Conservation (phyloP, 1,284 basidiomycete species). For the Tranzscheliella williamsii region DNA sequence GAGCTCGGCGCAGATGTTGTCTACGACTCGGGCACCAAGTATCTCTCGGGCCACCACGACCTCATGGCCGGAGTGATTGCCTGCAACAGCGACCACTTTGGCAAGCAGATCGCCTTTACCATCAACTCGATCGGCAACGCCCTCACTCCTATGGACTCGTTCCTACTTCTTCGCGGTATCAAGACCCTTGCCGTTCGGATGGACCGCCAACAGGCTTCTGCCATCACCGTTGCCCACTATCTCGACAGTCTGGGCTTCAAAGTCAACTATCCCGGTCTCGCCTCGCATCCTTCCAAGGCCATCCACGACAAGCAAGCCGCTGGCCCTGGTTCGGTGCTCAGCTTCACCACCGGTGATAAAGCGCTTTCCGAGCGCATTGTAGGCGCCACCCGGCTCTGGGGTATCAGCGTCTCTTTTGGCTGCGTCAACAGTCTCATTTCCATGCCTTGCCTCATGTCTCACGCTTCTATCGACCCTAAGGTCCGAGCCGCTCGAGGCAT, state of each 20-base stretch:
- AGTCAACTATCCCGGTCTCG: constrained; percentile 90
- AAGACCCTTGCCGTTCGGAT: constrained; percentile 97
- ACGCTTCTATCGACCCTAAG: constrained; percentile 94
- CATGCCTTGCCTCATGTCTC: constrained; percentile 99
- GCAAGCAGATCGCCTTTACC: constrained; percentile 83
- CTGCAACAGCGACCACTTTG: constrained; percentile 87
- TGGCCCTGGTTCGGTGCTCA: constrained; percentile 93
- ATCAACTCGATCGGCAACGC: constrained; percentile 99
- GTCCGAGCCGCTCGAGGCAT: constrained; percentile 88
- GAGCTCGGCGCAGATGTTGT: constrained; percentile 96
- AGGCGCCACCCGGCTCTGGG: constrained; percentile 88
- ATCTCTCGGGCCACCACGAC: constrained; percentile 96
- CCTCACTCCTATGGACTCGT: constrained; percentile 77
- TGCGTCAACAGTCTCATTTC: constrained; percentile 97
- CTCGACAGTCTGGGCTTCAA: constrained; percentile 84
- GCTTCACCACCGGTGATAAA: constrained; percentile 91
- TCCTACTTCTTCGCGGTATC: constrained; percentile 90
- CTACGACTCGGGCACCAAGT: constrained; percentile 98
- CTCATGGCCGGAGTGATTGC: constrained; percentile 80
- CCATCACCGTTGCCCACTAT: constrained; percentile 83
- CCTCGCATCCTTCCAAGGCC: constrained; percentile 79
- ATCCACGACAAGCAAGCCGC: constrained; percentile 74
- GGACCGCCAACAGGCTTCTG: constrained; percentile 87
- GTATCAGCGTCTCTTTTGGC: constrained; percentile 96
- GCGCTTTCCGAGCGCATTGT: constrained; percentile 88